A percentile compares a stretch with the other conserved stretches of the same genome.
Evolutionary conservation across 495 filamentous ascomycete genomes (phyloP).

Genomic region (Niebla homalea): DNA sequence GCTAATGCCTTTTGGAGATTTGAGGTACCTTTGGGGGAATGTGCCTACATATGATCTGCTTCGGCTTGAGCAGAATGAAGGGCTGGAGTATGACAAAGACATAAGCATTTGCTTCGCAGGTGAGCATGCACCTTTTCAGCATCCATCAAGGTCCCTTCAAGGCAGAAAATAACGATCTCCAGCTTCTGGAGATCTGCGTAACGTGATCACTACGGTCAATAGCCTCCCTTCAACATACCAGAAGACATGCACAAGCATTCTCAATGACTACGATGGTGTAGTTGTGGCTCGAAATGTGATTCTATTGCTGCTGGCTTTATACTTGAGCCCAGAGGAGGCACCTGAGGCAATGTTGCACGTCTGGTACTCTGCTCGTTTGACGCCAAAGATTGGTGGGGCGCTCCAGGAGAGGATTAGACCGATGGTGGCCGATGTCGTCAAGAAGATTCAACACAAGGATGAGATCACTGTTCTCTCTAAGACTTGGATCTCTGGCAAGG

Average conservation of each 20-base stretch:
- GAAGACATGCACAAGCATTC: conserved; percentile 12
- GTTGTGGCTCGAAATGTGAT: conserved; percentile 34
- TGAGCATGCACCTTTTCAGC: conserved; percentile 7
- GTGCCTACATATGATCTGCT: conserved; percentile 33
- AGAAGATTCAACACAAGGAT: conserved; percentile 14
- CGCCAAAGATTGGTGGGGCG: background rate
- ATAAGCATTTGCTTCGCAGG: conserved; percentile 29
- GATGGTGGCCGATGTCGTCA: conserved; percentile 19
- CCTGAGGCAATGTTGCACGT: conserved; percentile 2
- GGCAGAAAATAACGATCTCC: background rate
- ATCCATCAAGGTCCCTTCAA: background rate
- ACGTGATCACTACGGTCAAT: conserved; percentile 28
- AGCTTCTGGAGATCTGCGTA: conserved; percentile 36
- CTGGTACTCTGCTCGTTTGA: conserved; percentile 2
- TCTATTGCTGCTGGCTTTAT: conserved; percentile 27
- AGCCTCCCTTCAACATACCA: conserved; percentile 21
- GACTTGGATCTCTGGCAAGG: conserved; percentile 9
- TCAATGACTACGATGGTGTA: conserved; percentile 33
- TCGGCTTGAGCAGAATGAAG: conserved; percentile 30
- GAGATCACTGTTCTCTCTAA: conserved; percentile 3
- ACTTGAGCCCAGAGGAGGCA: conserved; percentile 5
- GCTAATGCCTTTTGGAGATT: background rate
- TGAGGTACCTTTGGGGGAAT: conserved; percentile 27
- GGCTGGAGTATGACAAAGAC: conserved; percentile 17
- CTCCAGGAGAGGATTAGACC: conserved; percentile 12